Conservation (phyloP, 2,329 filamentous ascomycete species). For the Exophiala xenobiotica region DNA sequence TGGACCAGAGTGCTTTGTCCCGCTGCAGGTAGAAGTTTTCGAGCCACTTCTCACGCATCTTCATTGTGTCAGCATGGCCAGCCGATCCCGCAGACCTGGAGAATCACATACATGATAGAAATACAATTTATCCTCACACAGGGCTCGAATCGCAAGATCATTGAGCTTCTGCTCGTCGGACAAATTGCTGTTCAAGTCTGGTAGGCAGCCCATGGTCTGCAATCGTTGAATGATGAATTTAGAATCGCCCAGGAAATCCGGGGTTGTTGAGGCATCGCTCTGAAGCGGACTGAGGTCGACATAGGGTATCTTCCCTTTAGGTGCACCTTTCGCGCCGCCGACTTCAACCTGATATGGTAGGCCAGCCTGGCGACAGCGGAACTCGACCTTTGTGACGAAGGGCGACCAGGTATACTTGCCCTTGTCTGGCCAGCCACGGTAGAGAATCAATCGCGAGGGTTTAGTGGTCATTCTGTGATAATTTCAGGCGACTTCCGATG, state of each 20-base stretch:
- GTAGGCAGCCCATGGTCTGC: slow-evolving; percentile 41
- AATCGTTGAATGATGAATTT: slow-evolving; percentile 55
- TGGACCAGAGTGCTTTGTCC: slow-evolving; percentile 46
- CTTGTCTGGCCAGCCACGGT: slow-evolving; percentile 49
- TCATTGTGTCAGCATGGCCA: not conserved
- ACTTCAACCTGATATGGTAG: slow-evolving; percentile 48
- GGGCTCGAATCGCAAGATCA: slow-evolving; percentile 54
- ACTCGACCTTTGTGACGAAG: slow-evolving; percentile 63
- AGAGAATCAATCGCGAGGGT: slow-evolving; percentile 43
- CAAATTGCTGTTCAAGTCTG: slow-evolving; percentile 52
- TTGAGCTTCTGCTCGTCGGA: slow-evolving; percentile 41
- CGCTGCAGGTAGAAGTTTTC: slow-evolving; percentile 62
- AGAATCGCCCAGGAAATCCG: slow-evolving; percentile 50
- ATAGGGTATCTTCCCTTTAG: slow-evolving; percentile 63
- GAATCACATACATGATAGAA: slow-evolving; percentile 51
- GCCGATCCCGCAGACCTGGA: too few relatives aligned
- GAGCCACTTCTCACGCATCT: slow-evolving; percentile 55
- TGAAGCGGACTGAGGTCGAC: slow-evolving; percentile 37
- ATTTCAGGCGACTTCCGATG: too few relatives aligned
- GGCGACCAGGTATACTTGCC: slow-evolving; percentile 58
- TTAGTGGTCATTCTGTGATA: slow-evolving; percentile 9
- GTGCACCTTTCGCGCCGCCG: slow-evolving; percentile 49
- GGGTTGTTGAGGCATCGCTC: slow-evolving; percentile 10
- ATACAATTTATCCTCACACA: slow-evolving; percentile 62
- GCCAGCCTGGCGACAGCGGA: slow-evolving; percentile 56